Evolutionary conservation across 257 asterid genomes (phyloP).

Genomic region (Apocynum venetum): DNA sequence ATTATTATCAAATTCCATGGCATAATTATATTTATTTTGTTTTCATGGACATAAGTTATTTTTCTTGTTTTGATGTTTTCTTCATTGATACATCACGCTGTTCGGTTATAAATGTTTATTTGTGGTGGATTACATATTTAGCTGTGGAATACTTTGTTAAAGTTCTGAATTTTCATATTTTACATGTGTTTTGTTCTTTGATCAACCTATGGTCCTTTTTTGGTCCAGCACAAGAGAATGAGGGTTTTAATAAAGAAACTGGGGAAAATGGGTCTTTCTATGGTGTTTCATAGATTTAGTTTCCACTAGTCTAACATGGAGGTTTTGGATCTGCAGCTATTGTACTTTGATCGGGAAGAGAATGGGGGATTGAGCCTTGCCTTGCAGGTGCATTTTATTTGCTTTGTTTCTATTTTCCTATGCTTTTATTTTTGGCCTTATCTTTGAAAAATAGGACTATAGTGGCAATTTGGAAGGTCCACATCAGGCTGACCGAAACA

Average conservation of each 20-base stretch:
- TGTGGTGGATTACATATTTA: background rate
- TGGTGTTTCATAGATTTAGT: background rate
- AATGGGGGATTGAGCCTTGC: conserved; percentile 88
- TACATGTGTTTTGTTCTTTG: background rate
- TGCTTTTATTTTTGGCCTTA: background rate
- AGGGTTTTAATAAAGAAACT: background rate
- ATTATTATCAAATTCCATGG: background rate
- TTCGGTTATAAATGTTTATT: background rate
- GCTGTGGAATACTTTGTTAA: conserved; percentile 9
- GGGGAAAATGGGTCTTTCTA: background rate
- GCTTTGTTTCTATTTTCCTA: conserved; percentile 1
- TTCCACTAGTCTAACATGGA: background rate
- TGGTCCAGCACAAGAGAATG: too few species aligned
- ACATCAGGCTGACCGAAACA: background rate
- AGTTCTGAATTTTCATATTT: background rate
- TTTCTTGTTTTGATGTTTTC: background rate
- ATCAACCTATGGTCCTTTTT: background rate
- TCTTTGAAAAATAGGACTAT: background rate
- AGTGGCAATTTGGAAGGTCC: background rate
- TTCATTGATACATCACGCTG: background rate
- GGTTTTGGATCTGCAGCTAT: conserved; percentile 46
- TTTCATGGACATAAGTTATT: background rate
- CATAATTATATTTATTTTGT: background rate
- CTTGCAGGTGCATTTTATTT: conserved; percentile 56
- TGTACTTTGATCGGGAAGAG: conserved; percentile 85